Evolutionary conservation across 306 rosid species (phyloP), one percentile per base, ranked within the genome.

Genomic region (Amphicarpaea edgeworthii): DNA sequence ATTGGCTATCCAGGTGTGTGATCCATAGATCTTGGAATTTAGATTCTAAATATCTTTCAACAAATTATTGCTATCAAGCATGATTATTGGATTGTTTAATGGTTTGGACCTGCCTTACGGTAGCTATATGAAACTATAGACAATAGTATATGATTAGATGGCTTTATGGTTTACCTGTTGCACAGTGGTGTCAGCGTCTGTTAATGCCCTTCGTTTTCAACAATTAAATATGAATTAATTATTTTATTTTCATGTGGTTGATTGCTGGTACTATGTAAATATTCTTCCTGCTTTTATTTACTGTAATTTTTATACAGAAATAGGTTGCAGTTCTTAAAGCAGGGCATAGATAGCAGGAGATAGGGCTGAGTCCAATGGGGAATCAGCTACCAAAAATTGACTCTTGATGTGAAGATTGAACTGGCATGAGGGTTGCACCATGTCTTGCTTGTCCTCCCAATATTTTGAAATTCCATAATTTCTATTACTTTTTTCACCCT

Each of bases 321-420:
- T 79, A 86, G 96, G 80, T 78, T 92, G 88, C 90, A 92, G 76
- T 85, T 85, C 74, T 79, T 95, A 76, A 95, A 88, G 80, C 86
- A 83, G 73, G 96, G 98, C 69, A 84, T 95, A 64, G 92, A 86
- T 60, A 68, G 43, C 24, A 83, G 94, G 78, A 84, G 64, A 20
- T 50, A 54, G 17, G 21, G 79, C 84, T 16, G 72, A 81, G 81
- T 81, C 77, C 45, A 62, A 30, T 0, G 81, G 37, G 77, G 69
- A 40, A 17, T 76, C 83, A 26, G 43, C 83, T 16, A 16, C 81
- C 57, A 72, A 78, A 78, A 60, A 53, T 65, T 90, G 93, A 82
- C 81, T 78, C 84, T 82, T 62, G 47, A 26, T 78, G 86, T 83
- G 83, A 83, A 57, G 67, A 19, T 49, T 82, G 40, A 76, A 58